Conservation (phyloP, 1,139 yeast species). For the Insectozyma bohioensis region DNA sequence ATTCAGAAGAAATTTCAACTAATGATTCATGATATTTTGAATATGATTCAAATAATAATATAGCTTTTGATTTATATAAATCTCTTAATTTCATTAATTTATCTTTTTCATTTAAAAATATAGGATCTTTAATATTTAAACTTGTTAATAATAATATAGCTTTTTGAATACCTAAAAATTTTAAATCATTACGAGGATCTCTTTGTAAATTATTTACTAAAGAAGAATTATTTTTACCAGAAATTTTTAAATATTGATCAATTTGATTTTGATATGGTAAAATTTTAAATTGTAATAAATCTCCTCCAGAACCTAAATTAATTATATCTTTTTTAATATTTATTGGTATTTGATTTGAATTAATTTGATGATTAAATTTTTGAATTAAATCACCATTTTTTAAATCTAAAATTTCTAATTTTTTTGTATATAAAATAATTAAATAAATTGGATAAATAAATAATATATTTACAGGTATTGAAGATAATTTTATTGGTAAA, state of each 20-base stretch:
- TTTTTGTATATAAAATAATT: slow-evolving; percentile 37
- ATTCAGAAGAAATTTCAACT: slow-evolving; percentile 43
- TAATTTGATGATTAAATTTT: slow-evolving; percentile 33
- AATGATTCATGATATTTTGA: slow-evolving; percentile 40
- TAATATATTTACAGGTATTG: slow-evolving; percentile 33
- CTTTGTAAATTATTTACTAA: slow-evolving; percentile 8
- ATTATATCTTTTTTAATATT: slow-evolving; percentile 18
- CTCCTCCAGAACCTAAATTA: slow-evolving; percentile 26
- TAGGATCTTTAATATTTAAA: slow-evolving; percentile 19
- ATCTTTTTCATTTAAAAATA: slow-evolving; percentile 20
- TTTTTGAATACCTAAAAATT: slow-evolving; percentile 35
- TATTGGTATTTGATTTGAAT: slow-evolving; percentile 21
- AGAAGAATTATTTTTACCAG: slow-evolving; percentile 20
- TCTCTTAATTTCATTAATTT: slow-evolving; percentile 35
- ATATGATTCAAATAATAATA: slow-evolving; percentile 34
- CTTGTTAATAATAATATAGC: slow-evolving; percentile 34
- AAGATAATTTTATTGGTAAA: slow-evolving; percentile 25
- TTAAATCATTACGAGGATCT: slow-evolving; percentile 31
- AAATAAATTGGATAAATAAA: slow-evolving; percentile 48
- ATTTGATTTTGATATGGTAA: slow-evolving; percentile 41
- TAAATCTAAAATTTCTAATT: slow-evolving; percentile 45
- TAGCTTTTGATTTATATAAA: slow-evolving; percentile 32
- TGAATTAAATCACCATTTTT: slow-evolving; percentile 47
- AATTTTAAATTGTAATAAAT: slow-evolving; percentile 32
- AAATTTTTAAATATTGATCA: slow-evolving; percentile 32